phyloP scores from a whole-genome alignment of 2,329 filamentous ascomycete species.

The Alternaria arbusti region DNA sequence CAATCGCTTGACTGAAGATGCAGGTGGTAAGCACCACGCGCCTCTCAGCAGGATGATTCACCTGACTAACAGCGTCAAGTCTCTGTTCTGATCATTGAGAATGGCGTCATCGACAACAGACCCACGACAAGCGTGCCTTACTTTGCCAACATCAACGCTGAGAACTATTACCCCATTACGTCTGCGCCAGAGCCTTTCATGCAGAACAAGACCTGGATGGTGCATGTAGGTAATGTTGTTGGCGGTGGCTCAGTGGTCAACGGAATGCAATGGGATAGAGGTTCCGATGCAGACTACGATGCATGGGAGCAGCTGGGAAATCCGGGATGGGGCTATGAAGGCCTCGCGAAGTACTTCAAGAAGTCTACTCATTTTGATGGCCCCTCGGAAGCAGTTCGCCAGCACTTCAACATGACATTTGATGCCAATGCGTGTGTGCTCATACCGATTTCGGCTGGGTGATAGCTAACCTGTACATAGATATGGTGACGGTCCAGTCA shows the following conservation, averaged over 20 bases:
- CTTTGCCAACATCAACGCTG: slow-evolving; percentile 15
- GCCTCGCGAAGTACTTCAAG: slow-evolving; percentile 47
- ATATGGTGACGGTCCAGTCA: slow-evolving; percentile 20
- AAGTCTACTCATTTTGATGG: slow-evolving; percentile 19
- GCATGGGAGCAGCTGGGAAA: slow-evolving; percentile 64
- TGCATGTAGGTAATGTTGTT: slow-evolving; percentile 33
- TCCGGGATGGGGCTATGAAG: slow-evolving; percentile 62
- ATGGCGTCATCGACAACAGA: slow-evolving; percentile 17
- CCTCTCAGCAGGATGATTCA: not conserved
- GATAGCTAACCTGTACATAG: not conserved
- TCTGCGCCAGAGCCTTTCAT: slow-evolving; percentile 25
- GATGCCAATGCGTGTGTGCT: slow-evolving; percentile 8
- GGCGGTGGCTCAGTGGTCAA: slow-evolving; percentile 45
- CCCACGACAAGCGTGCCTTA: slow-evolving; percentile 12
- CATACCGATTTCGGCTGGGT: accelerated
- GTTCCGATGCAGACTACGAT: slow-evolving; percentile 49
- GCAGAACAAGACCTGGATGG: slow-evolving; percentile 25
- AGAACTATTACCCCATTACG: slow-evolving; percentile 17
- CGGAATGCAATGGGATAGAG: slow-evolving; percentile 43
- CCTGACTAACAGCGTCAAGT: slow-evolving; percentile 1
- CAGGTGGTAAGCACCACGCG: not conserved
- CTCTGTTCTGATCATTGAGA: slow-evolving; percentile 25
- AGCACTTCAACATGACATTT: slow-evolving; percentile 16
- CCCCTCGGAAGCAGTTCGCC: slow-evolving; percentile 3
- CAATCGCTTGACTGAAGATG: slow-evolving; percentile 21